Conservation (phyloP, 2,329 filamentous ascomycete genomes). For the Aspergillus brasiliensis region DNA sequence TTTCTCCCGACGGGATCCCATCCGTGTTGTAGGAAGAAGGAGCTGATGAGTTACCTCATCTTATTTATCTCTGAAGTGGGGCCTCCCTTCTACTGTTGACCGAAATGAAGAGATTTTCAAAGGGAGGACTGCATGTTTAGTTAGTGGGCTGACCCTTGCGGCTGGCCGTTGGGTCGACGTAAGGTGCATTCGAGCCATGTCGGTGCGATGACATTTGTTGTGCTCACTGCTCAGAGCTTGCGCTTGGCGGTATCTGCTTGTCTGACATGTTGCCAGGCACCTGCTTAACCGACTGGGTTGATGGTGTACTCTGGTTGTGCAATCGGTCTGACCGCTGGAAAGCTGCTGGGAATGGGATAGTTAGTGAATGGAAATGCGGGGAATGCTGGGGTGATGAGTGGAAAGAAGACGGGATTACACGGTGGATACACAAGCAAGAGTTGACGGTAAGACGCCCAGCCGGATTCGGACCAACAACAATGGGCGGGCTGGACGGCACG, state of each 20-base stretch:
- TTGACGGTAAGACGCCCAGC: not conserved
- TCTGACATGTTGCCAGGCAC: not conserved
- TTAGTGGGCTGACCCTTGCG: constrained; percentile 9
- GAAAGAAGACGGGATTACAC: not conserved
- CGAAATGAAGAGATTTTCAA: not conserved
- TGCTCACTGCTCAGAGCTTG: not conserved
- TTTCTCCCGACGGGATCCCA: not conserved
- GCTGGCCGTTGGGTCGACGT: not conserved
- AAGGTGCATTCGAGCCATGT: constrained; percentile 2
- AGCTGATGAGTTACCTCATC: not conserved
- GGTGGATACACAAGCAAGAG: not conserved
- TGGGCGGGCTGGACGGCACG: not conserved
- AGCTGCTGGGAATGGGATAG: not conserved
- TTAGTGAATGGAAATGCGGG: constrained; percentile 4
- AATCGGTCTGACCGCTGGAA: not conserved
- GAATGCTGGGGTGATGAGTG: not conserved
- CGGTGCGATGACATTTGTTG: constrained; percentile 1
- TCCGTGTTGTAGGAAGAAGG: not conserved
- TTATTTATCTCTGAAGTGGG: not conserved
- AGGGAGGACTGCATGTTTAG: not conserved
- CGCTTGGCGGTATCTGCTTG: not conserved
- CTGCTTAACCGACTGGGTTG: not conserved
- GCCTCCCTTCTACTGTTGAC: not conserved
- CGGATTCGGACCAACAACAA: not conserved
- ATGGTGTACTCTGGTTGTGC: not conserved